phyloP scores from a whole-genome alignment of 2,329 filamentous ascomycete genomes.

The Laburnicola sp. region DNA sequence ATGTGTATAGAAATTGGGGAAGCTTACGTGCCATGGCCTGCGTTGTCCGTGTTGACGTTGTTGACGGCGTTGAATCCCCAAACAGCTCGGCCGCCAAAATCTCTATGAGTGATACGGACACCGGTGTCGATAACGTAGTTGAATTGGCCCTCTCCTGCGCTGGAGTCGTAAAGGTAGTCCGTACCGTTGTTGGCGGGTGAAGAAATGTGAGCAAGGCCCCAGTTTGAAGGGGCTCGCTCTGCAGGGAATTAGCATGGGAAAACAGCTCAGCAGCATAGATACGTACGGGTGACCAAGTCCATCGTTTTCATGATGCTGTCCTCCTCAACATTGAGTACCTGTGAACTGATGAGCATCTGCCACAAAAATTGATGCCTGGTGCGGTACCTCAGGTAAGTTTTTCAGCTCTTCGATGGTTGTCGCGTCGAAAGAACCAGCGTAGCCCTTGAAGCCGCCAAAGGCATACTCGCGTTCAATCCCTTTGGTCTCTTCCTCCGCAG shows the following conservation, averaged over 20 bases:
- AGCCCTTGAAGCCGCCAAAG: constrained; percentile 38
- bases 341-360: background rate
- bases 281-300: constrained; percentile 26
- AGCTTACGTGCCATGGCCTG: constrained; percentile 35
- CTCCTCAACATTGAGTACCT: constrained; percentile 32
- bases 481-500: constrained; percentile 12
- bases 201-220: constrained; percentile 38
- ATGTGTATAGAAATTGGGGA: background rate
- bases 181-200: constrained; percentile 22
- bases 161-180: constrained; percentile 33
- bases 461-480: constrained; percentile 35
- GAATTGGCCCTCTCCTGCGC: constrained; percentile 31
- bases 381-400: constrained; percentile 30
- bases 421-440: constrained; percentile 35
- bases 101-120: constrained; percentile 57
- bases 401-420: constrained; percentile 36
- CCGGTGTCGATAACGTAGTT: constrained; percentile 68
- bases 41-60: constrained; percentile 24
- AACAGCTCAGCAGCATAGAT: background rate
- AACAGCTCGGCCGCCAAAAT: constrained; percentile 35
- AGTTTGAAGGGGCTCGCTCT: constrained; percentile 24
- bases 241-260: constrained; percentile 4
- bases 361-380: too few species aligned
- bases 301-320: constrained; percentile 33
- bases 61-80: constrained; percentile 36